Percentiles rank a stretch among this genome's conserved stretches.
Evolutionary conservation across 1,284 basidiomycete genomes (phyloP).

Genomic region (Cutaneotrichosporon sp.): DNA sequence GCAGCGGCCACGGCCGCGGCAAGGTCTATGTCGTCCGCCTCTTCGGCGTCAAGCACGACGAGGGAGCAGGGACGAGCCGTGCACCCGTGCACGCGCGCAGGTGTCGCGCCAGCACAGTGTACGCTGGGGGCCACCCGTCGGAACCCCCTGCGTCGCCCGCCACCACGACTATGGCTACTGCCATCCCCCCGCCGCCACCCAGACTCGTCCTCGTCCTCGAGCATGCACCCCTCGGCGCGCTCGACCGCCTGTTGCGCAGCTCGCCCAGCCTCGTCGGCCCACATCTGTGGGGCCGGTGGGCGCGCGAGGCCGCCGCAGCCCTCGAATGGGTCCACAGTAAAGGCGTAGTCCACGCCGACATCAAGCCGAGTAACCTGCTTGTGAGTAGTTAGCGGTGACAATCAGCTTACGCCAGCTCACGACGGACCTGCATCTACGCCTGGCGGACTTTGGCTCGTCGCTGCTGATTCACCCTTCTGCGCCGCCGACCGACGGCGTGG

Average conservation of each 20-base stretch:
- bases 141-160: not conserved
- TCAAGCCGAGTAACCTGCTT: slow-evolving; percentile 48
- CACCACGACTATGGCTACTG: not conserved
- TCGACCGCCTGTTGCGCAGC: slow-evolving; percentile 43
- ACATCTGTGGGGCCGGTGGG: slow-evolving; percentile 46
- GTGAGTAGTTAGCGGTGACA: slow-evolving; percentile 22
- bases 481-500: slow-evolving; percentile 48
- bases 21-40: slow-evolving; percentile 38
- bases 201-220: slow-evolving; percentile 47
- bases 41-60: slow-evolving; percentile 38
- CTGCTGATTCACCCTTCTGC: slow-evolving; percentile 46
- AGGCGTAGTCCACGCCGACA: slow-evolving; percentile 50
- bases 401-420: slow-evolving; percentile 34
- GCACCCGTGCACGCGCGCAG: slow-evolving; percentile 1
- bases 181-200: not conserved
- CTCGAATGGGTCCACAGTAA: slow-evolving; percentile 49
- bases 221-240: slow-evolving; percentile 45
- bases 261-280: slow-evolving; percentile 41
- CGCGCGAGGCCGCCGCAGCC: slow-evolving; percentile 43
- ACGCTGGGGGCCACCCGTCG: not conserved
- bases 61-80: not conserved
- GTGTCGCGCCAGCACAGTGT: slow-evolving; percentile 10
- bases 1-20: slow-evolving; percentile 14
- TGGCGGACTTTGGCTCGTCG: slow-evolving; percentile 52
- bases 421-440: slow-evolving; percentile 40